A percentile compares a stretch with the other conserved stretches of the same genome.
Evolutionary conservation across 108 stramenopile genomes (phyloP).

Genomic region (Bacterosira constricta): DNA sequence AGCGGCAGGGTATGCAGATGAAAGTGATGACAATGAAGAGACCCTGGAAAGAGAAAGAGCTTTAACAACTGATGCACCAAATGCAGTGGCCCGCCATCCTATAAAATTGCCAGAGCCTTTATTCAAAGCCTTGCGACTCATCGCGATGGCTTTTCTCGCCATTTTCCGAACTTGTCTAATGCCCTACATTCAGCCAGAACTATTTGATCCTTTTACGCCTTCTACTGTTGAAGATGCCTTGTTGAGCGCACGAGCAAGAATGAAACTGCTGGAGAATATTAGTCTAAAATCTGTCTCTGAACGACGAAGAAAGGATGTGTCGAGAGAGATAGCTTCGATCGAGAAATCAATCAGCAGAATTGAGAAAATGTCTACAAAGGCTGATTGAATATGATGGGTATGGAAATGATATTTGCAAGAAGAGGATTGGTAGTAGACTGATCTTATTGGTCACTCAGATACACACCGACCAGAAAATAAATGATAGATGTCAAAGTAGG

Average conservation of each 20-base stretch:
- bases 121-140: not conserved
- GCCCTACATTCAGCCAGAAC: constrained; percentile 17
- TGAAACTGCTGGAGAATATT: constrained; percentile 29
- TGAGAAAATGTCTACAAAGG: not conserved
- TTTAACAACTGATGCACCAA: not conserved
- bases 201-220: constrained; percentile 13
- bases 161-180: constrained; percentile 7
- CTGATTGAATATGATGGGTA: no score
- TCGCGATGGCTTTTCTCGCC: constrained; percentile 6
- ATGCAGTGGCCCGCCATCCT: not conserved
- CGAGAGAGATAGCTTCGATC: not conserved
- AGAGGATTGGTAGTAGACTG: no score
- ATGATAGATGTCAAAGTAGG: no score
- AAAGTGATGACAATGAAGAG: constrained; percentile 19
- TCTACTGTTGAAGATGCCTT: constrained; percentile 15
- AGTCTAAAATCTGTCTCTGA: constrained; percentile 10
- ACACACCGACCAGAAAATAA: no score
- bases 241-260: not conserved
- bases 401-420: no score
- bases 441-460: no score
- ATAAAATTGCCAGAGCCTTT: not conserved
- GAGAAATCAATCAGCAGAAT: constrained; percentile 5
- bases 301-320: not conserved
- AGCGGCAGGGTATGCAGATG: not conserved
- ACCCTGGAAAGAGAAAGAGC: not conserved